Conservation (phyloP, 768 basidiomycete species). For the Boletus rubroflammeus region DNA sequence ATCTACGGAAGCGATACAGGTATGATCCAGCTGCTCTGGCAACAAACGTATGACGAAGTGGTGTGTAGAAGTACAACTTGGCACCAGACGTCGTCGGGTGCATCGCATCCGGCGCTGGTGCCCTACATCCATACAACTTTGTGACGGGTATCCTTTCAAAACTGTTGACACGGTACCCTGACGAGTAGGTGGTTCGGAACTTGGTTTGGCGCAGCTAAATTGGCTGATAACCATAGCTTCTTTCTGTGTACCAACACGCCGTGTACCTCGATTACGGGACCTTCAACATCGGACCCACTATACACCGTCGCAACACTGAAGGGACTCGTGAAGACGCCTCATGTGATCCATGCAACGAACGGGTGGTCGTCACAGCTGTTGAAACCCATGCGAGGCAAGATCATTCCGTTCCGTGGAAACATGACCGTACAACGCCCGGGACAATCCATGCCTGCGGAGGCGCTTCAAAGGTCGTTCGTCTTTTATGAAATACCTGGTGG, state of each 20-base stretch:
- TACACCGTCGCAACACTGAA: slow-evolving; percentile 62
- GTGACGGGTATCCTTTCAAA: slow-evolving; percentile 60
- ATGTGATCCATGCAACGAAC: slow-evolving; percentile 84
- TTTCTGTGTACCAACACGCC: slow-evolving; percentile 57
- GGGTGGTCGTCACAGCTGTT: slow-evolving; percentile 76
- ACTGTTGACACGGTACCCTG: slow-evolving; percentile 43
- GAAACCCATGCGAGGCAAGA: slow-evolving; percentile 54
- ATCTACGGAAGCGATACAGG: slow-evolving; percentile 32
- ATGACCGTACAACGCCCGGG: slow-evolving; percentile 68
- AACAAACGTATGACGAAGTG: background rate
- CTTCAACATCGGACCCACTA: slow-evolving; percentile 20
- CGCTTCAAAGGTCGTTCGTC: slow-evolving; percentile 49
- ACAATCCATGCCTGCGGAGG: slow-evolving; percentile 29
- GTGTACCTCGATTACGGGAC: slow-evolving; percentile 47
- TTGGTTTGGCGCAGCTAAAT: background rate
- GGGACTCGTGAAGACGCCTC: slow-evolving; percentile 52
- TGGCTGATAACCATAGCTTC: slow-evolving; percentile 40
- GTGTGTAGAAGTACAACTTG: slow-evolving; percentile 45
- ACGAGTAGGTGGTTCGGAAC: slow-evolving; percentile 37
- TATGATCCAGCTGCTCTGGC: slow-evolving; percentile 6
- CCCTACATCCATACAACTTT: slow-evolving; percentile 66
- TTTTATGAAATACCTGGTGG: slow-evolving; percentile 45
- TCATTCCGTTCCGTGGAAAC: slow-evolving; percentile 55
- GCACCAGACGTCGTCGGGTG: slow-evolving; percentile 45
- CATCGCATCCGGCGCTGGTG: slow-evolving; percentile 53